Evolutionary conservation across 2,329 filamentous ascomycete genomes (phyloP).

Genomic region (Pseudopyrenochaeta lycopersici): DNA sequence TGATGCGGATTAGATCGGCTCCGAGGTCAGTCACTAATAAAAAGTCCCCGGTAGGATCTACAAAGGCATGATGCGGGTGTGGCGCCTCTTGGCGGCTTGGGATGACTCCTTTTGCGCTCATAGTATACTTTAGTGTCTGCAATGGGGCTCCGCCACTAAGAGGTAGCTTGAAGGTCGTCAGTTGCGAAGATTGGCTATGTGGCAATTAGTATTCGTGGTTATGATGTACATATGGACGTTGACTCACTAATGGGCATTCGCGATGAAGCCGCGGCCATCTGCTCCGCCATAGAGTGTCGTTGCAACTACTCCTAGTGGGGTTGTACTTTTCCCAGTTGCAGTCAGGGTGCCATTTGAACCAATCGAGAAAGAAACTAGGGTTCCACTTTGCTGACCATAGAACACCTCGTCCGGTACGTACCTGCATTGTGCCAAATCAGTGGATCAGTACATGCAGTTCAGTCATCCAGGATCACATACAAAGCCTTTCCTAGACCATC

Average conservation of each 20-base stretch:
- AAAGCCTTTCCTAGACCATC: constrained; percentile 35
- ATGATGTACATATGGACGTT: neutral
- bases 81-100: constrained; percentile 63
- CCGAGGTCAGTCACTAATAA: constrained; percentile 64
- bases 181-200: constrained; percentile 37
- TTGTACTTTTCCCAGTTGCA: constrained; percentile 29
- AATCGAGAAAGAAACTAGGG: constrained; percentile 34
- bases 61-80: constrained; percentile 63
- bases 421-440: too few relatives aligned
- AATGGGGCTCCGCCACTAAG: constrained; percentile 36
- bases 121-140: constrained; percentile 41
- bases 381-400: constrained; percentile 24
- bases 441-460: too few relatives aligned
- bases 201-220: neutral
- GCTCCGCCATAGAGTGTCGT: constrained; percentile 39
- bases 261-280: constrained; percentile 41
- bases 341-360: constrained; percentile 35
- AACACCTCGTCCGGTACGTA: constrained; percentile 40
- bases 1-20: constrained; percentile 64
- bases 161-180: constrained; percentile 48
- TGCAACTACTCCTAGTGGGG: constrained; percentile 36
- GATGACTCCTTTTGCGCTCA: constrained; percentile 52
- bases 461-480: constrained; percentile 4
- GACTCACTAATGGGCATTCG: constrained; percentile 42
- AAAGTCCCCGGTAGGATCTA: constrained; percentile 60